These are phyloP conservation scores for Mycena crocata DNA, from an alignment of 768 basidiomycete species.

Conservation along the genomic window DNA sequence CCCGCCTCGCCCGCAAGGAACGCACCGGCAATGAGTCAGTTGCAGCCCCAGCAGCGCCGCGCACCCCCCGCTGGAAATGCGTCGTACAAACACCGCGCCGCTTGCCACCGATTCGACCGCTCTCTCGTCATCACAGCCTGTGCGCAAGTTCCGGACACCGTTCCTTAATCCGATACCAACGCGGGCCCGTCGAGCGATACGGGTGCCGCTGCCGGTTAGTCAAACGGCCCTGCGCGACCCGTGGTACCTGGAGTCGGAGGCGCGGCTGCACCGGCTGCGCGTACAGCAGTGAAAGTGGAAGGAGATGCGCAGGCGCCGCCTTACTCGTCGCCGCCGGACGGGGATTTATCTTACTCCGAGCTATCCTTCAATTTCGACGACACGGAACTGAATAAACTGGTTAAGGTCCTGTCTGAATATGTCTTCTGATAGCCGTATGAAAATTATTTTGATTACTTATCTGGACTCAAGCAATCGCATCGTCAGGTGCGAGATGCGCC, in stretches of 20 bases:
- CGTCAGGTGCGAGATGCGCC: too few species aligned
- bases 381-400: slow-evolving; percentile 24
- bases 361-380: neutral
- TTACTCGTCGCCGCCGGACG: neutral
- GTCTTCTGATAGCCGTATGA: neutral
- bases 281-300: neutral
- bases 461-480: too few species aligned
- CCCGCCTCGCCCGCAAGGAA: neutral
- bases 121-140: slow-evolving; percentile 2
- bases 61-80: slow-evolving; percentile 31
- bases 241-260: slow-evolving; percentile 1
- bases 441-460: too few species aligned
- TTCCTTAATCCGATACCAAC: neutral
- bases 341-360: neutral
- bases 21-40: neutral
- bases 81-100: slow-evolving; percentile 26
- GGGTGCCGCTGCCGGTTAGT: neutral
- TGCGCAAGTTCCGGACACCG: slow-evolving; percentile 21
- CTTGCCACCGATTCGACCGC: neutral
- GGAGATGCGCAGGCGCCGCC: neutral
- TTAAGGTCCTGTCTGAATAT: slow-evolving; percentile 23
- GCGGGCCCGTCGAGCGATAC: neutral
- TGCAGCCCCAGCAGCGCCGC: slow-evolving; percentile 21
- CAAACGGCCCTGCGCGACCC: neutral
- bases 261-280: too few species aligned